phyloP scores from a whole-genome alignment of 805 yeast species.

The Teunomyces cretensis region DNA sequence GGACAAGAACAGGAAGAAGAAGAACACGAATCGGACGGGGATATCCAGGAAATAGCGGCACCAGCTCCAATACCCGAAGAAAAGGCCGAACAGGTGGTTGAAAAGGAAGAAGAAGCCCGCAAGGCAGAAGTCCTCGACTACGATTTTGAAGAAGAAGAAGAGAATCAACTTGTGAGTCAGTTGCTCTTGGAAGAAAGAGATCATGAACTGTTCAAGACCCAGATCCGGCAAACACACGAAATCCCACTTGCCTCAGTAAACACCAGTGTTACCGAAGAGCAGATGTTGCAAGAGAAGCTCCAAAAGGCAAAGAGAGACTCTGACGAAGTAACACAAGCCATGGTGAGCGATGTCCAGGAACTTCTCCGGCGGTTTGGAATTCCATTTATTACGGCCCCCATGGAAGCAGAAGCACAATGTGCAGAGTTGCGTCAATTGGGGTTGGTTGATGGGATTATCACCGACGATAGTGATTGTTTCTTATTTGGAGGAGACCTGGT shows the following conservation, averaged over 20 bases:
- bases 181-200: slow-evolving; percentile 71
- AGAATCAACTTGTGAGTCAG: slow-evolving; percentile 60
- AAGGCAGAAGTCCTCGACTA: slow-evolving; percentile 46
- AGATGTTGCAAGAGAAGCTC: slow-evolving; percentile 56
- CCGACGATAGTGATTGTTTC: slow-evolving; percentile 97
- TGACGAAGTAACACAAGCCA: slow-evolving; percentile 82
- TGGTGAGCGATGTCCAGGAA: slow-evolving; percentile 91
- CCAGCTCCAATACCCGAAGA: background rate
- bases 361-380: slow-evolving; percentile 84
- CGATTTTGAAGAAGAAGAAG: slow-evolving; percentile 77
- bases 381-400: slow-evolving; percentile 93
- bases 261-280: slow-evolving; percentile 46
- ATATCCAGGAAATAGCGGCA: slow-evolving; percentile 8
- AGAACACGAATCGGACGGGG: slow-evolving; percentile 7
- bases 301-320: slow-evolving; percentile 78
- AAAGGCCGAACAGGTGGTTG: background rate
- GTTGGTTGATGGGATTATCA: slow-evolving; percentile 90
- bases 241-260: slow-evolving; percentile 18
- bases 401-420: slow-evolving; percentile 99
- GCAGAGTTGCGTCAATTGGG: slow-evolving; percentile 69
- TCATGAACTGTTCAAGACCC: slow-evolving; percentile 57
- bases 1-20: slow-evolving; percentile 11
- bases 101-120: background rate
- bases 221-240: slow-evolving; percentile 21
- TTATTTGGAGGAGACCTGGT: slow-evolving; percentile 84